Percentiles rank a stretch among this genome's conserved stretches.
These are phyloP conservation scores for Phytophthora cactorum DNA, from an alignment of 352 stramenopile species.

Conservation along the genomic window DNA sequence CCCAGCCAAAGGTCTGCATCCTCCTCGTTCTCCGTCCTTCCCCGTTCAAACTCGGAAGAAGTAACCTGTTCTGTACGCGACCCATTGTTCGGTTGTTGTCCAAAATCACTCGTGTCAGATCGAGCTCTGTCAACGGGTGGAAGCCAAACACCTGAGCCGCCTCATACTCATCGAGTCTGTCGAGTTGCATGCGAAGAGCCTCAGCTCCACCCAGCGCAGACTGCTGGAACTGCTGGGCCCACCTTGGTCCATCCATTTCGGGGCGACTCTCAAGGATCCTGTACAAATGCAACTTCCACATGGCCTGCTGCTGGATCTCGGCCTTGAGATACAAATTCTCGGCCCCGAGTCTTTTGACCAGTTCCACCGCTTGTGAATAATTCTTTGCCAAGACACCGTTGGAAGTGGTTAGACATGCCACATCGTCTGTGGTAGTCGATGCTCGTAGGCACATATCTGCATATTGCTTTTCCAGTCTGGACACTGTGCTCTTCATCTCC, in stretches of 20 bases:
- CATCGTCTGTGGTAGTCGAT: constrained; percentile 10
- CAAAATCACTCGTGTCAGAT: constrained; percentile 45
- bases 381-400: constrained; percentile 11
- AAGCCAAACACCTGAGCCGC: constrained; percentile 50
- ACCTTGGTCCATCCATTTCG: constrained; percentile 22
- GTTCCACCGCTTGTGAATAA: constrained; percentile 34
- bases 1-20: constrained; percentile 51
- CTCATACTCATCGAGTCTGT: constrained; percentile 39
- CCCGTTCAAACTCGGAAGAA: constrained; percentile 19
- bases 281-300: constrained; percentile 49
- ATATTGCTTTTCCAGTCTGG: constrained; percentile 48
- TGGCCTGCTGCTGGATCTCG: constrained; percentile 46
- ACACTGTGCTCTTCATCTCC: constrained; percentile 44
- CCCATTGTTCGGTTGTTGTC: constrained; percentile 43
- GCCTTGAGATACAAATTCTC: constrained; percentile 56
- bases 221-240: constrained; percentile 34
- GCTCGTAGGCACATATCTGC: constrained; percentile 38
- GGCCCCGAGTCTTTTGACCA: constrained; percentile 44
- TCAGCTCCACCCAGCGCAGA: constrained; percentile 18
- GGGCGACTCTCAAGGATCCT: constrained; percentile 41
- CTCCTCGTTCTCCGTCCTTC: constrained; percentile 7
- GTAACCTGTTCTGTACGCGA: constrained; percentile 37
- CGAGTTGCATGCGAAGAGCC: constrained; percentile 33
- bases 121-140: constrained; percentile 36
- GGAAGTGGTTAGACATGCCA: constrained; percentile 8